These are phyloP conservation scores for Cystobasidiaceae sp. DNA, from an alignment of 1,284 basidiomycete species.

Conservation along the genomic window DNA sequence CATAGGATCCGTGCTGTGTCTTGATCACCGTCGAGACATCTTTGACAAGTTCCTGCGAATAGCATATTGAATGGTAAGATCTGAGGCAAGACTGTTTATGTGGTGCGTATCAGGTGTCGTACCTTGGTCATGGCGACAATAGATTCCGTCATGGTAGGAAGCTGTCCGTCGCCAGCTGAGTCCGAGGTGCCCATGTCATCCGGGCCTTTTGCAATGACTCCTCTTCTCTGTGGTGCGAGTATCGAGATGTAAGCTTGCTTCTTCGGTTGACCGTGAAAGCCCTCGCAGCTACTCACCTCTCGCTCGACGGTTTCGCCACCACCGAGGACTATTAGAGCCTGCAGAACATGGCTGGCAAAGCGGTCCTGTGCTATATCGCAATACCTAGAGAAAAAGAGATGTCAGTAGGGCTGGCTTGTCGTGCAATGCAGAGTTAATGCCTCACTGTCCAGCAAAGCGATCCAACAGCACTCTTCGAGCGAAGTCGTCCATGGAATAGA, in stretches of 20 bases:
- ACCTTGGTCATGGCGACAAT: slow-evolving; percentile 63
- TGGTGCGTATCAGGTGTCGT: too few relatives aligned
- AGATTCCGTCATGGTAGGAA: slow-evolving; percentile 67
- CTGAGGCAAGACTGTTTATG: background rate
- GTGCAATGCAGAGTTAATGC: slow-evolving; percentile 38
- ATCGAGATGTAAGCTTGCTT: slow-evolving; percentile 1
- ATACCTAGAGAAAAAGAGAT: too few relatives aligned
- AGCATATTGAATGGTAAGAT: background rate
- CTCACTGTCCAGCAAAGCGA: slow-evolving; percentile 73
- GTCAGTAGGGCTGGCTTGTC: slow-evolving; percentile 48
- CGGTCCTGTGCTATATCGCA: slow-evolving; percentile 66
- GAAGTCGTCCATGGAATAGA: slow-evolving; percentile 89
- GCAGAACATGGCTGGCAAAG: slow-evolving; percentile 87
- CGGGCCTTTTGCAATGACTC: slow-evolving; percentile 57
- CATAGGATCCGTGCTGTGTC: slow-evolving; percentile 69
- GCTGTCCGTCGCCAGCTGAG: slow-evolving; percentile 51
- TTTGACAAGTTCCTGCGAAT: slow-evolving; percentile 2
- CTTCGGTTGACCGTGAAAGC: background rate
- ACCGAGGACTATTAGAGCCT: slow-evolving; percentile 71
- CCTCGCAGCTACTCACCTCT: too few relatives aligned
- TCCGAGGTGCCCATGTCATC: slow-evolving; percentile 44
- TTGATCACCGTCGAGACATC: slow-evolving; percentile 6
- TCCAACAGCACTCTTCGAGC: slow-evolving; percentile 80
- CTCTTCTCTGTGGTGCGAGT: slow-evolving; percentile 54
- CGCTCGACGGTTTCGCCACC: slow-evolving; percentile 65